Base-by-base conservation (phyloP, 306 rosid species). In the Begonia fuchsioides region DNA sequence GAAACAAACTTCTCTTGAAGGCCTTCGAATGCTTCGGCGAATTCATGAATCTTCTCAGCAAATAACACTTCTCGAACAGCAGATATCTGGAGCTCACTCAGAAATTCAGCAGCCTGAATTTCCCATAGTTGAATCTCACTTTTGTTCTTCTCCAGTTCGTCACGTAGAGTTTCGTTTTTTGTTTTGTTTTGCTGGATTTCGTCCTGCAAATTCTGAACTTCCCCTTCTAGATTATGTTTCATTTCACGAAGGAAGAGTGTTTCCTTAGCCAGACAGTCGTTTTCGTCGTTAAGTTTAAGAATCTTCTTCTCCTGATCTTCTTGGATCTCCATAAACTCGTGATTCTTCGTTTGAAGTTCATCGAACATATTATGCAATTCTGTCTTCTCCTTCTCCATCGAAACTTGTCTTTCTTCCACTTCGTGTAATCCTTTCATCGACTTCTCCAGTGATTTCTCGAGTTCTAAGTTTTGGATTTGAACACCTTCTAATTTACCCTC, bases 61-160 rank as follows among this genome's bases (percentile, higher is more conserved):
- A 41, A 41, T 11, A 41, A 41, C 14, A n/a, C 45, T 41, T 41
- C 45, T 10, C 45, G 45, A 6, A 41, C 45, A 41, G 45, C 12
- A 2, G 45, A 41, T 3, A 65, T 61, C 16, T 49, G 66, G 13
- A 77, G 69, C 59, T 81, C 80, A 65, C 40, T 39, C 35, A 41
- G 14, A 41, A 41, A n/a, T n/a, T 10, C 45, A 32, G 80, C 71
- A 58, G 93, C 81, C 65, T 74, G 83, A 48, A 64, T 60, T 63
- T 73, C 74, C 87, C 93, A 87, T 50, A 72, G 60, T 61, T 65
- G 72, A 63, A 68, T 60, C 70, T 87, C 82, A 48, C 59, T 52
- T 49, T 15, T 50, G 35, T 26, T 26, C 7, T 26, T 26, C 35
- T 26, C 35, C 35, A 26, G 35, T 26, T 3, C 35, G 7, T 26